phyloP scores from a whole-genome alignment of 1,139 yeast genomes.

The Saccharomycopsis crataegensis region DNA sequence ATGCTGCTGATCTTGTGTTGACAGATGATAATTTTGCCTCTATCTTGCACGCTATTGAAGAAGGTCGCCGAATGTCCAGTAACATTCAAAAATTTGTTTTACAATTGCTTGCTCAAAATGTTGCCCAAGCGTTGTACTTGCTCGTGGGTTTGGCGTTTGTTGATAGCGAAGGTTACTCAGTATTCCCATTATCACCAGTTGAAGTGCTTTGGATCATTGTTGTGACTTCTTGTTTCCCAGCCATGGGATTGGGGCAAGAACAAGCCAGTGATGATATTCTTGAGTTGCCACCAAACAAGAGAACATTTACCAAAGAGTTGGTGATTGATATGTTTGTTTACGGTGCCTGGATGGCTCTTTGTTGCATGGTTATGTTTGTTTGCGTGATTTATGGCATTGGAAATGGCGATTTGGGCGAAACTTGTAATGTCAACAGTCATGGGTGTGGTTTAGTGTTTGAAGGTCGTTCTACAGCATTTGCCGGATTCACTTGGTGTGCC shows the following conservation, averaged over 20 bases:
- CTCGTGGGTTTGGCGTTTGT: conserved; percentile 67
- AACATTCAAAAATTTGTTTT: conserved; percentile 79
- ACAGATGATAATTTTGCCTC: conserved; percentile 76
- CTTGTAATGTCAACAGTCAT: too few relatives aligned
- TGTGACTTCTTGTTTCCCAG: conserved; percentile 75
- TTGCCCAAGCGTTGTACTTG: conserved; percentile 67
- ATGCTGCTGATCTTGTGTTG: conserved; percentile 68
- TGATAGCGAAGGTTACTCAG: conserved; percentile 52
- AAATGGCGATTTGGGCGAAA: too few relatives aligned
- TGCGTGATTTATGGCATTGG: too few relatives aligned
- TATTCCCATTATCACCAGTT: conserved; percentile 72
- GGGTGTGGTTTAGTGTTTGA: too few relatives aligned
- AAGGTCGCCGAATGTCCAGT: conserved; percentile 75
- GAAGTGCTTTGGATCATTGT: conserved; percentile 78
- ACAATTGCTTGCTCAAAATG: conserved; percentile 70
- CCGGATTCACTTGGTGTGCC: too few relatives aligned
- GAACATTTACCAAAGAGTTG: conserved; percentile 65
- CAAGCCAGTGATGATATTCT: conserved; percentile 59
- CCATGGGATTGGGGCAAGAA: conserved; percentile 81
- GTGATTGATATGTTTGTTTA: conserved; percentile 67
- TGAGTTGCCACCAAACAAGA: conserved; percentile 54
- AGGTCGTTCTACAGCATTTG: too few relatives aligned
- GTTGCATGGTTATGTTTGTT: conserved; percentile 64
- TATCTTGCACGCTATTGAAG: conserved; percentile 70
- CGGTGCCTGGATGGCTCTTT: conserved; percentile 66